Conservation (phyloP, 2,329 filamentous ascomycete species). For the Pseudogymnoascus destructans region DNA sequence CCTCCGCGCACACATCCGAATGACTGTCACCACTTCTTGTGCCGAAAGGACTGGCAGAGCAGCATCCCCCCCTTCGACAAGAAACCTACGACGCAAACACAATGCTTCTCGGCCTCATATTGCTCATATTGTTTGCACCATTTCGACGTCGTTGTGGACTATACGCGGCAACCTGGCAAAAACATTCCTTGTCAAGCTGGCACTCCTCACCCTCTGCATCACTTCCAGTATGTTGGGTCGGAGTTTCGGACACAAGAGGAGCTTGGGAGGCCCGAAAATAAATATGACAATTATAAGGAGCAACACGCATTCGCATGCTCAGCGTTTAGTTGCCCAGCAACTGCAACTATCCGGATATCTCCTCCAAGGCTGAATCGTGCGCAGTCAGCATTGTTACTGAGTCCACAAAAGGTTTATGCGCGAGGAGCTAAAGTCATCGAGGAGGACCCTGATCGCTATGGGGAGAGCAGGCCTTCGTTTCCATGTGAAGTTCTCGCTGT, state of each 20-base stretch:
- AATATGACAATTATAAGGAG: conserved; percentile 26
- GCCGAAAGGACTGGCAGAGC: conserved; percentile 42
- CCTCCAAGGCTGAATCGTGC: conserved; percentile 37
- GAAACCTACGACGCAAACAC: conserved; percentile 27
- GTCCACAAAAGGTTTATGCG: conserved; percentile 36
- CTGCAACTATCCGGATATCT: conserved; percentile 38
- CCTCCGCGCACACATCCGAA: conserved; percentile 23
- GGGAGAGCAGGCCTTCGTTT: conserved; percentile 35
- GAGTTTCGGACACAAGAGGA: conserved; percentile 26
- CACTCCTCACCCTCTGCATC: conserved; percentile 43
- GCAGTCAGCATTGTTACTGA: conserved; percentile 38
- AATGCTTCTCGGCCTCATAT: conserved; percentile 45
- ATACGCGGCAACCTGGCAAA: conserved; percentile 29
- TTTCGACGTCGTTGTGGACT: conserved; percentile 43
- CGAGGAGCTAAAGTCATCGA: conserved; percentile 40
- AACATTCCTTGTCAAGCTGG: conserved; percentile 27
- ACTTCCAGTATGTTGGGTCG: conserved; percentile 35
- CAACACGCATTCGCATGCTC: conserved; percentile 45
- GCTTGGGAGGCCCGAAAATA: conserved; percentile 19
- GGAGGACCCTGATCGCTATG: conserved; percentile 34
- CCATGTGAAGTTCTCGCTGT: conserved; percentile 42
- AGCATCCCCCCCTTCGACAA: conserved; percentile 30
- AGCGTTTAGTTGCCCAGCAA: conserved; percentile 39
- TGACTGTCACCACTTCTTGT: conserved; percentile 47
- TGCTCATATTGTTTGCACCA: conserved; percentile 51